Base-by-base conservation (phyloP, 148 eudicot species). In the Camellia lanceoleosa region DNA sequence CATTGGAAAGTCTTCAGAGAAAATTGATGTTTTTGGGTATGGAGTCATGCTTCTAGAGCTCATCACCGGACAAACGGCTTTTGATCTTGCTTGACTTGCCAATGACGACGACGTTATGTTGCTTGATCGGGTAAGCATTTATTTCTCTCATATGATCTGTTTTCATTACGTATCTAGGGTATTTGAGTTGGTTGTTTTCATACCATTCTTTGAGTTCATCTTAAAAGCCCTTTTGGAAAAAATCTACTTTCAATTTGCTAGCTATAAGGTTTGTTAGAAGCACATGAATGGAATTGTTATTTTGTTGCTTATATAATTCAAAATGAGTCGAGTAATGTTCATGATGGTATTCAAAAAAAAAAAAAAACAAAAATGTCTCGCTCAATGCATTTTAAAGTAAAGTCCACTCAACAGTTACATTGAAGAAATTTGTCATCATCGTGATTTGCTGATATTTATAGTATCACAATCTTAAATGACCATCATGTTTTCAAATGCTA, bases 11-110 rank as follows among this genome's bases (percentile, higher is more conserved):
- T 89, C 88, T 63, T 89, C 91, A 13, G 93, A 90, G 78, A 90
- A 90, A 77, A 89, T 89, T 14, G 93, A 90, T 84, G 88, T 87
- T 59, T 90, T 89, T 72, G 91, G 93, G 8, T 90, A 89, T 66
- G 93, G 93, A 15, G 85, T 89, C 58, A 90, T 87, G 93, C 93
- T 90, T 86, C 85, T 90, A 70, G 93, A 90, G 85, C 90, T 90
- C 67, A 83, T 89, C 56, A 89, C 91, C 13, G 93, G 93, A 63
- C 93, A 90, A 58, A 84, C 89, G 85, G 90, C 93, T 75, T 89
- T 83, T 75, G 91, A 90, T 87, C 88, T 90, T 73, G 93, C 91
- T 79, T 85, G 89, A 42, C 91, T 89, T 76, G 91, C 89, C 47
- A 90, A 87, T 79, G 91, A 89, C 51, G 88, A 23, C n/a, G 91